These are phyloP conservation scores for Thelonectria olida DNA, from an alignment of 2,329 filamentous ascomycete genomes.

Conservation along the genomic window DNA sequence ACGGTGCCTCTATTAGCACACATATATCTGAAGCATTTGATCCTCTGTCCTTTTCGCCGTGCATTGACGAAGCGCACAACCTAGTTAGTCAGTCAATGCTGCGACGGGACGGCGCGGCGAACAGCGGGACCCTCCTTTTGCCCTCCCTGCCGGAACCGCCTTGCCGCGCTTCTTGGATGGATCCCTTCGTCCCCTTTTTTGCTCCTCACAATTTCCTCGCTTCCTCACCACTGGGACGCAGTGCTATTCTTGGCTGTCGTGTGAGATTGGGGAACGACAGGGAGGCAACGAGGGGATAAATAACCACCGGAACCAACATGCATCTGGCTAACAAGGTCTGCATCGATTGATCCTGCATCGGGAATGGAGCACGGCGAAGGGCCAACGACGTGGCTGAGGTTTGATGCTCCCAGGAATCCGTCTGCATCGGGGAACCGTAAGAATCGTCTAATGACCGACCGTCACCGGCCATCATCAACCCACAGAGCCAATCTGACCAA, in stretches of 20 bases:
- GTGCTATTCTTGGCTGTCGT: constrained; percentile 8
- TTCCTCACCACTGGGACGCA: neutral
- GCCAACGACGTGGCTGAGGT: neutral
- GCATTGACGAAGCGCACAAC: constrained; percentile 9
- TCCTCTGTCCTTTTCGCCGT: no score
- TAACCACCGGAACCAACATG: constrained; percentile 15
- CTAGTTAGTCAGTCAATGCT: constrained; percentile 10
- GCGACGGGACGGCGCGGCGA: constrained; percentile 23
- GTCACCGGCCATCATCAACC: constrained; percentile 25
- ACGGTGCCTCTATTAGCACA: no score
- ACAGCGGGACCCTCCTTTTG: constrained; percentile 22
- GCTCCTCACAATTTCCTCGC: neutral
- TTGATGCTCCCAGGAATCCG: constrained; percentile 13
- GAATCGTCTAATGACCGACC: constrained; percentile 14
- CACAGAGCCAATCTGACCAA: constrained; percentile 6
- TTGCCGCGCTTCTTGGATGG: neutral
- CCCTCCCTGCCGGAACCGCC: constrained; percentile 14
- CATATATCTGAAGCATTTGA: no score
- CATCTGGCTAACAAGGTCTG: constrained; percentile 24
- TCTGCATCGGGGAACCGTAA: neutral
- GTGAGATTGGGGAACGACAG: neutral
- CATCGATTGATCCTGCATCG: constrained; percentile 13
- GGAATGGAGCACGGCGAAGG: constrained; percentile 9
- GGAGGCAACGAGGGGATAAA: neutral
- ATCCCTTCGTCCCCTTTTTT: constrained; percentile 12